Base-by-base conservation (phyloP, 768 basidiomycete genomes). In the Russula sp. region DNA sequence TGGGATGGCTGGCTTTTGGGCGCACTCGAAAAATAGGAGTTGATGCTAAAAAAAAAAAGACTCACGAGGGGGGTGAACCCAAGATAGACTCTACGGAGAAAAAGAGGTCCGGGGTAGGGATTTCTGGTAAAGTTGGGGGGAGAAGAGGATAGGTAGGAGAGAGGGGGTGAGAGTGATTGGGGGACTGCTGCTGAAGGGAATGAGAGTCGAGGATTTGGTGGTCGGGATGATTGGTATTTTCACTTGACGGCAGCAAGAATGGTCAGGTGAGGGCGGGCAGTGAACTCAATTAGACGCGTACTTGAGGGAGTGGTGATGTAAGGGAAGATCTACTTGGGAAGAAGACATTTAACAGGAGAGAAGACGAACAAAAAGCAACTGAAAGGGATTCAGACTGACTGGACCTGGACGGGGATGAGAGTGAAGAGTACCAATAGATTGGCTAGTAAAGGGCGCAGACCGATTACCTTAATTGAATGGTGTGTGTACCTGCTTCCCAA, bases 61-160 rank as follows among this genome's bases (percentile, higher is more conserved):
- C 67, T 68, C 45, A 68, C 67, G 47, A 49, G 27, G 56, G 42
- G 0, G 59, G 8, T 2, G 40, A 8, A 4, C 65, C 65, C 6
- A 68, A 39, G n/a, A 68, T 51, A 31, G 61, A 57, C n/a, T 66
- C 67, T 40, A 68, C 16, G 6, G 65, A 55, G 55, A 58, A 40
- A 44, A 50, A 40, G 37, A 55, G 37, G n/a, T 68, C 66, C 37
- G 31, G 13, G 5, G 42, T 2, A 2, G 64, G 49, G 2, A 68
- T 27, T 35, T 68, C 65, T 7, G 67, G 61, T 5, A 57, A 11
- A 3, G 66, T 58, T 32, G 62, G 66, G 18, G 63, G 63, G 6
- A 60, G 58, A 16, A 18, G 50, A 20, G 35, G 47, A 63, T 11
- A 22, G 18, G 48, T 22, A 2, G 37, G 27, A 20, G 47, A 18